Conservation (phyloP, 1,139 yeast species). For the Saccharomyces pastorianus region DNA sequence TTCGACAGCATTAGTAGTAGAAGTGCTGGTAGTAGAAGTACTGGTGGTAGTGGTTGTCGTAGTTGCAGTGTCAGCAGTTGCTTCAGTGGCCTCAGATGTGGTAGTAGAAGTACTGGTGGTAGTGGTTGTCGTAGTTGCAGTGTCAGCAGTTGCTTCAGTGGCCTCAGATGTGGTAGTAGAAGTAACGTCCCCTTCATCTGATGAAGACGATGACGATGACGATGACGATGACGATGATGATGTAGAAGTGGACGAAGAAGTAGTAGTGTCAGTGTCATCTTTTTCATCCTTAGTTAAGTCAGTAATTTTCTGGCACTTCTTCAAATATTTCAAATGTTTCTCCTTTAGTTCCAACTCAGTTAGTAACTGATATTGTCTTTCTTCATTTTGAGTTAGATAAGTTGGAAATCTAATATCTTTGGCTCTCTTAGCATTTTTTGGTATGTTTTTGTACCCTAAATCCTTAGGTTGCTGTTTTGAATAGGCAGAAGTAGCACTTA, state of each 20-base stretch:
- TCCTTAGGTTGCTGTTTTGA: slow-evolving; percentile 14
- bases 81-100: slow-evolving; percentile 2
- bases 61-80: background rate
- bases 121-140: background rate
- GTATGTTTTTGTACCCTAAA: slow-evolving; percentile 21
- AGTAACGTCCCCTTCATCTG: background rate
- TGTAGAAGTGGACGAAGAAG: background rate
- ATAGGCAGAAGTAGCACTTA: slow-evolving; percentile 21
- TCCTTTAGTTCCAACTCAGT: slow-evolving; percentile 22
- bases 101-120: background rate
- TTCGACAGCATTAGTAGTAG: background rate
- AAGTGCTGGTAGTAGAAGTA: background rate
- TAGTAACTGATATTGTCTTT: slow-evolving; percentile 17
- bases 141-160: background rate
- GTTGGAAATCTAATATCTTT: slow-evolving; percentile 26
- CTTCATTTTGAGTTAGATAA: slow-evolving; percentile 22
- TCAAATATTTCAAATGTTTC: slow-evolving; percentile 15
- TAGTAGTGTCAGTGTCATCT: background rate
- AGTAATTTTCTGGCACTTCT: slow-evolving; percentile 20
- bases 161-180: slow-evolving; percentile 2
- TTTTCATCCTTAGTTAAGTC: slow-evolving; percentile 11
- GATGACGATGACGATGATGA: background rate
- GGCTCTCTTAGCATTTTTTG: slow-evolving; percentile 16
- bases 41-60: background rate
- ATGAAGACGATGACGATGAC: background rate